Conservation (phyloP, 345 rosid species). For the Sonneratia caseolaris region DNA sequence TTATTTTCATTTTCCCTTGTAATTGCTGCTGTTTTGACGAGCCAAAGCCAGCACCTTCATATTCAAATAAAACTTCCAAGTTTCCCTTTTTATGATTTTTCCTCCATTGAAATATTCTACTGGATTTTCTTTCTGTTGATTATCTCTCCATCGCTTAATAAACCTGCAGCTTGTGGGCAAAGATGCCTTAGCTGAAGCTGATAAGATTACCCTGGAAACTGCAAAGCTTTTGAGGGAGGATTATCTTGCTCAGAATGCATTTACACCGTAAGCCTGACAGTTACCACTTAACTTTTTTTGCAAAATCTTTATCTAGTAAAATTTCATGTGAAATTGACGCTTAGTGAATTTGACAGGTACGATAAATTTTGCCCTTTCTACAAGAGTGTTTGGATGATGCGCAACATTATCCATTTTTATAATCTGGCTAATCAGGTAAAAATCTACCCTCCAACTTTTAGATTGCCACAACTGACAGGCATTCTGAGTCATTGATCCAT, state of each 20-base stretch:
- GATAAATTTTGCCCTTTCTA: constrained; percentile 98
- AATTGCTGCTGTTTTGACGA: too few species aligned
- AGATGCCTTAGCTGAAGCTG: constrained; percentile 95
- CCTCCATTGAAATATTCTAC: neutral
- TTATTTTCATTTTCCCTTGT: neutral
- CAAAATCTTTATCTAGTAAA: neutral
- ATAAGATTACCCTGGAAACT: constrained; percentile 91
- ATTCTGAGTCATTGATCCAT: neutral
- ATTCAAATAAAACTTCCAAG: too few species aligned
- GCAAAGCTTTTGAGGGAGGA: constrained; percentile 99
- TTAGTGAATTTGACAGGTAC: constrained; percentile 41
- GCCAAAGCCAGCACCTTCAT: too few species aligned
- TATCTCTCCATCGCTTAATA: neutral
- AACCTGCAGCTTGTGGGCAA: constrained; percentile 89
- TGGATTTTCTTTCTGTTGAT: neutral
- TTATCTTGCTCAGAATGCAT: constrained; percentile 98
- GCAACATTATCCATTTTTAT: constrained; percentile 92
- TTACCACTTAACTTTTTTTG: neutral
- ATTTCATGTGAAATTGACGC: neutral
- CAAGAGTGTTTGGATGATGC: constrained; percentile 99
- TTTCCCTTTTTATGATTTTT: neutral
- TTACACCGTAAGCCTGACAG: constrained; percentile 65
- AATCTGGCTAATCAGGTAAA: constrained; percentile 94
- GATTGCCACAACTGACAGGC: neutral
- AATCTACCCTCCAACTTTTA: neutral